phyloP scores from a whole-genome alignment of 2,329 filamentous ascomycete species.

The Paramyrothecium sp. region DNA sequence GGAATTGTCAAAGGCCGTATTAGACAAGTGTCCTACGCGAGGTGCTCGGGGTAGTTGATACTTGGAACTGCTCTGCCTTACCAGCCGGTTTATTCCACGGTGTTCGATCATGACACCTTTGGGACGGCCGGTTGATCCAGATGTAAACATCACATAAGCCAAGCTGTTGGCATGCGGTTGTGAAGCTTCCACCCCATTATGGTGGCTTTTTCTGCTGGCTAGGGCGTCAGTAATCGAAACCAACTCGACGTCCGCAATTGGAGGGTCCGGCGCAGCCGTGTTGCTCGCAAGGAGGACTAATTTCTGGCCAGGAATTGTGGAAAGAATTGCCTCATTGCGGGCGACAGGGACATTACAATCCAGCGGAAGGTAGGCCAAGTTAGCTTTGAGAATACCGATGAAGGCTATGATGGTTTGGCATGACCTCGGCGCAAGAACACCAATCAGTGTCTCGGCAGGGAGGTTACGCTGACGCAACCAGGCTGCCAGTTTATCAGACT shows the following conservation, averaged over 20 bases:
- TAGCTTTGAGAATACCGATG: slow-evolving; percentile 12
- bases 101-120: slow-evolving; percentile 16
- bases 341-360: slow-evolving; percentile 10
- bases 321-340: slow-evolving; percentile 7
- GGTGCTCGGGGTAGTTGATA: background rate
- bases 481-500: slow-evolving; percentile 3
- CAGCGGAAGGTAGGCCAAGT: slow-evolving; percentile 11
- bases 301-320: slow-evolving; percentile 2
- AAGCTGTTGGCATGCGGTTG: slow-evolving; percentile 1
- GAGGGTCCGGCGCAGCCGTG: background rate
- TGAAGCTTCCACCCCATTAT: too few species aligned
- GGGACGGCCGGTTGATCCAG: slow-evolving; percentile 4
- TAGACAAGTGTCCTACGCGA: slow-evolving; percentile 5
- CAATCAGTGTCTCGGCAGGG: slow-evolving; percentile 7
- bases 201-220: background rate
- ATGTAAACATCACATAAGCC: slow-evolving; percentile 5
- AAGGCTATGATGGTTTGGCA: slow-evolving; percentile 9
- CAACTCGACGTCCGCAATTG: background rate
- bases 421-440: slow-evolving; percentile 9
- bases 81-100: background rate
- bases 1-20: slow-evolving; percentile 11
- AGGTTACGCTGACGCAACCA: background rate
- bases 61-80: background rate
- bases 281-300: background rate
- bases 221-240: background rate